Base-by-base conservation (phyloP, 2,329 filamentous ascomycete species). In the Escovopsis sp. region DNA sequence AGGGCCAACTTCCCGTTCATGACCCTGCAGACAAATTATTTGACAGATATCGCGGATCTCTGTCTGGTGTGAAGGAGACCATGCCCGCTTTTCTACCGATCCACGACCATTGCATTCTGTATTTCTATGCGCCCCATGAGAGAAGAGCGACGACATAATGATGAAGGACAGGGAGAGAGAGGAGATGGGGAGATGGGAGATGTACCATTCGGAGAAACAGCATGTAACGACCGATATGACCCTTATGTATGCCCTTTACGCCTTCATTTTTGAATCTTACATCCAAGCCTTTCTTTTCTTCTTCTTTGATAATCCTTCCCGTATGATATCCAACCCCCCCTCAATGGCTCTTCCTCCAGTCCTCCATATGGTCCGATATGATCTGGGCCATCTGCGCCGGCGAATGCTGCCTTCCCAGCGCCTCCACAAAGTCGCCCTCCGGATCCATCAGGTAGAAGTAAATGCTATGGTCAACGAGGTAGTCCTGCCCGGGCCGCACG, bases 401-500 rank as follows among this genome's bases (percentile, higher is more conserved):
- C 35, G 85, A 94, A 64, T 96, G 88, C 64, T 98, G 91, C 47
- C 91, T 72, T 14, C 91, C 91, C 55, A 98, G 79, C 11, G 88
- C 93, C 67, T 98, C 93, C 25, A 98, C 89, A 61, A 98, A 98
- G 60, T 98, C 88, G 15, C 89, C 89, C 52, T 96, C 88, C 0
- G 91, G 91, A 60, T 96, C 91, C 91, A 98, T 98, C 51, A 98
- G 66, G 62, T 98, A 98, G 56, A 98, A 98, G 70, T 98, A 98
- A 52, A 98, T 98, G 62, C 87, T 95, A 67, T 98, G 91, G 61
- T 98, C 91, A 11, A 98, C 91, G 53, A 98, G 64, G 59, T 98
- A 98, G 62, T 98, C 91, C 68, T 95, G 84, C 1, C 89, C 91
- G 1, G 87, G 82, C 69, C 88, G 82, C 43, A 96, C 84, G 48